Base-by-base conservation (phyloP, 371 early-diverging fungal genomes). In the Fennellomyces sp. region DNA sequence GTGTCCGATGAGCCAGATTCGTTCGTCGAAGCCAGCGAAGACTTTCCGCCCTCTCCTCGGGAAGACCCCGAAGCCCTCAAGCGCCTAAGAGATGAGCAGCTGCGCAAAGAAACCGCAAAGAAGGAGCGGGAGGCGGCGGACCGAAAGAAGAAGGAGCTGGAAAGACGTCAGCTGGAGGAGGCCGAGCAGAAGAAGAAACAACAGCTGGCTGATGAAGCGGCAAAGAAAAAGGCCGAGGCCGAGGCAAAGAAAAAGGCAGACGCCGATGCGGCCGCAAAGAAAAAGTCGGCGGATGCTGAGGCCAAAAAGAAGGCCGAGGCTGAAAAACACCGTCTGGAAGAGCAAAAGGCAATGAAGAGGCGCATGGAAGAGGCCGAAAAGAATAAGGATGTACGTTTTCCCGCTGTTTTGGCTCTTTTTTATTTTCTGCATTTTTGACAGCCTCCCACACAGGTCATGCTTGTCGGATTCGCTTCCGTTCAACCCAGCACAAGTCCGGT, bases 281-380 rank as follows among this genome's bases (percentile, higher is more conserved):
- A 60, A 25, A 12, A 51, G 17, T 38, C 27, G 3, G 52, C 29
- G 10, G 60, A 60, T 28, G 42, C 29, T 33, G 61, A 48, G n/a
- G 28, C 26, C 21, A 55, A 55, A 30, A 51, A 48, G 41, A 30
- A 47, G 19, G 55, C 36, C 13, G 61, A 61, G 39, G 55, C 41
- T 10, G 61, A 61, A 28, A 49, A 58, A 21, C 58, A 25, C 17
- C 58, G 36, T 28, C 31, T 33, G 26, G 54, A 47, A 23, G 54
- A 60, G 45, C 30, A 39, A 35, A 35, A 61, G 49, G 57, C 53
- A 19, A 41, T 42, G 68, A 65, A 60, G 30, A 23, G 42, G 29
- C 69, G 54, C 47, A 45, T 77, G 27, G 52, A 65, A 31, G 72
- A 77, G 31, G 74, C 78, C 8, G 78, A 77, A 27, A 73, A 73